Evolutionary conservation across 2,329 filamentous ascomycete genomes (phyloP), one percentile per base, ranked within the genome.

Genomic region (Neonectria hederae): DNA sequence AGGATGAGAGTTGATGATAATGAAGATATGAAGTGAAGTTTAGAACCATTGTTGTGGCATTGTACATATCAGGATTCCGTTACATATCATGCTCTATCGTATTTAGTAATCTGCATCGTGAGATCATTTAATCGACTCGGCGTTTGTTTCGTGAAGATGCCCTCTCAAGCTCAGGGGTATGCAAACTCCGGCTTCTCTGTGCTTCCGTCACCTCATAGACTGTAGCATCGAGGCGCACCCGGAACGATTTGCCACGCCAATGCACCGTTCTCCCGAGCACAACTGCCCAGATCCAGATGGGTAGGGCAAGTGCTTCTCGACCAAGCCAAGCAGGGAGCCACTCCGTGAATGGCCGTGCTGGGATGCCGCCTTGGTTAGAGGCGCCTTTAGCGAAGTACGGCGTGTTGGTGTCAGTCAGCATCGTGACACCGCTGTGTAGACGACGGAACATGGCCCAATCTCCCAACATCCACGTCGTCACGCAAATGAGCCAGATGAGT

Each of bases 201-300:
- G 68, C 62, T 9, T 64, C 54, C 9, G 70, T 58, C 14, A 78
- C 45, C 24, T 83, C 82, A 5, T 84, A 81, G 1, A 97, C 95
- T 54, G 89, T 92, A 84, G 95, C 95, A 76, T 98, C 92, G 70
- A 93, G 85, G 1, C 90, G 88, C 1, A 98, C 94, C 72, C 87
- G 87, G 76, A 98, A 98, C 28, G 83, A 86, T 73, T 90, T 90
- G 0, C 94, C 95, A 59, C 96, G 84, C 97, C 96, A 99, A 56
- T 87, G 87, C 0, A 99, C 93, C 0, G 90, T 95, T 2, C 91
- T 89, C 0, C 96, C 96, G n/a, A 95, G 90, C 71, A 93, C 88
- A 21, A 97, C 92, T 1, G 96, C 96, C 87, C 91, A 94, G 0
- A 88, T 82, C 96, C 96, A 99, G 63, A 99, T 91, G 0, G 94